phyloP scores from a whole-genome alignment of 345 rosid genomes.

The Hibiscus mutabilis region DNA sequence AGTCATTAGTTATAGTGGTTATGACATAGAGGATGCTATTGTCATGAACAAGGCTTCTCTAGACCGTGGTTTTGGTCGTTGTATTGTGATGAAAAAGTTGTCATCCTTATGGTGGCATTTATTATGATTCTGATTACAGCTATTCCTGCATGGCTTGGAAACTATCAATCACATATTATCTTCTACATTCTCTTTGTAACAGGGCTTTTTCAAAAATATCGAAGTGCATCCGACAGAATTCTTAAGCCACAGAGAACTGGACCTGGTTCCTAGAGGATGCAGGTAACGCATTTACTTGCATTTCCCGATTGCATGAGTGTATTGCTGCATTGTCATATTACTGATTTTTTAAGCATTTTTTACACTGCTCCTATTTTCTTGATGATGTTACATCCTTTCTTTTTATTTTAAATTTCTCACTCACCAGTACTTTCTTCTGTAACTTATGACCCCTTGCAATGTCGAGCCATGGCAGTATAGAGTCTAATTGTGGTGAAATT shows the following conservation, averaged over 20 bases:
- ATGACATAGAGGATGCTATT: conserved; percentile 96
- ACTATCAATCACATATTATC: not conserved
- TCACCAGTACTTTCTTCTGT: no score
- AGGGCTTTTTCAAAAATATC: conserved; percentile 54
- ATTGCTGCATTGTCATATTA: not conserved
- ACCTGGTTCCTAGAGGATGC: conserved; percentile 56
- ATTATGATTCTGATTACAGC: not conserved
- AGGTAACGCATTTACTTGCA: conserved; percentile 33
- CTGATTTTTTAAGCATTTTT: not conserved
- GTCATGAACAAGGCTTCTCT: conserved; percentile 95
- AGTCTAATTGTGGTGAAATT: not conserved
- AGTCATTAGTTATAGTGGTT: conserved; percentile 92
- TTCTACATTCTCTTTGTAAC: conserved; percentile 16
- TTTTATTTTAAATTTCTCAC: no score
- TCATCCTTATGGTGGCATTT: conserved; percentile 9
- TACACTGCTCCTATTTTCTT: not conserved
- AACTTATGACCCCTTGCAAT: not conserved
- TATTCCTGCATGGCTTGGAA: not conserved
- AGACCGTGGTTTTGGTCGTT: conserved; percentile 98
- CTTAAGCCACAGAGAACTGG: conserved; percentile 61
- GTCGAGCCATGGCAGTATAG: not conserved
- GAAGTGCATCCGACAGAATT: conserved; percentile 47
- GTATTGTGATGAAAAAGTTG: conserved; percentile 94
- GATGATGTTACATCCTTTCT: not conserved
- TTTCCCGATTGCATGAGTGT: not conserved